Base-by-base conservation (phyloP, 1,139 yeast species). In the Geotrichum aggregatum region DNA sequence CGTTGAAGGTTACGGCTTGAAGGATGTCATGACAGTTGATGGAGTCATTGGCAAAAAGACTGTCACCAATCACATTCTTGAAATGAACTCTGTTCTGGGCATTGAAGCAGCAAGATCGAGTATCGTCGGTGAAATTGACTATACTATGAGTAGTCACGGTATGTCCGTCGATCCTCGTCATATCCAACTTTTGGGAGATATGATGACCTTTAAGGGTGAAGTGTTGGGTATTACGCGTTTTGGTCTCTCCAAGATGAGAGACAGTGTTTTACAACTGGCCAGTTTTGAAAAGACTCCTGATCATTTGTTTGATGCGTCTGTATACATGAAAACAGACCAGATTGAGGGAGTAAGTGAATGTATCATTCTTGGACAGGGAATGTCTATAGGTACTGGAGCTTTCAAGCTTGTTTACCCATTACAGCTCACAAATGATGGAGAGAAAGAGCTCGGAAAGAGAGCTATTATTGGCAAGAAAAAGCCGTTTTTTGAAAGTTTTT, bases 131-230 rank as follows among this genome's bases (percentile, higher is more conserved):
- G 98, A 94, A 74, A 92, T 94, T 68, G 96, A 88, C 68, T 89
- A 91, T 66, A 94, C 98, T 53, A 94, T 94, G 99, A 84, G 95
- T 70, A 88, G 89, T 70, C 98, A 94, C 76, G 98, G 98, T 71
- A 94, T 94, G 98, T 87, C 95, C 69, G 98, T 94, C 54, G 99
- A 94, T 76, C 98, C 98, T 58, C 95, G 99, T 76, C 99, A 94
- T 72, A 89, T 94, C 68, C 98, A 92, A 73, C 75, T 94, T 50
- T 74, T 94, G 58, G 98, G 98, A 58, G 99, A 94, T 69, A 98
- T 94, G 54, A 94, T 94, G 99, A 88, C 98, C 0, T 94, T 88
- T 70, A 94, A 92, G 73, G 99, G 99, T 56, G 98, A 94, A 67
- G 96, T 94, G 6, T 77, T 94, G 63, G 98, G 99, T 70, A 94